Evolutionary conservation across 2,329 filamentous ascomycete genomes (phyloP).

Genomic region (Fusarium setosum): DNA sequence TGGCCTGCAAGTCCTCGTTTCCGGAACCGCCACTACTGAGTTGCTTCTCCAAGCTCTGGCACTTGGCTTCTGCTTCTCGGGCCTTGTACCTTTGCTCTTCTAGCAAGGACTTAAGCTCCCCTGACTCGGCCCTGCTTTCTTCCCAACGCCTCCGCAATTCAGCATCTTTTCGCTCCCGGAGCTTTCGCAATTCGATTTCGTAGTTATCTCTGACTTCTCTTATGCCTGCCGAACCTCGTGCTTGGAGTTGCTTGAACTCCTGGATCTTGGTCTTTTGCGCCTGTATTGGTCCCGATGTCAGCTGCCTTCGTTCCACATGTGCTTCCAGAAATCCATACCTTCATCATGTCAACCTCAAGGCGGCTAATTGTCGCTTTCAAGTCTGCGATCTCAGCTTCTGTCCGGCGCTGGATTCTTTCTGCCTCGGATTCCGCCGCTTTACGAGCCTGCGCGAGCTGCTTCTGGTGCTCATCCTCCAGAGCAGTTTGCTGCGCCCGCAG

Average conservation of each 20-base stretch:
- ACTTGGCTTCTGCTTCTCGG: conserved; percentile 40
- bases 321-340: conserved; percentile 52
- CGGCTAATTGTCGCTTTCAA: conserved; percentile 69
- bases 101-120: no score
- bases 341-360: conserved; percentile 72
- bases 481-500: conserved; percentile 33
- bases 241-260: conserved; percentile 53
- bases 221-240: conserved; percentile 29
- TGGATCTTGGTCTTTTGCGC: conserved; percentile 69
- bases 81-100: conserved; percentile 32
- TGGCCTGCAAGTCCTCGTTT: conserved; percentile 36
- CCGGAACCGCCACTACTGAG: conserved; percentile 34
- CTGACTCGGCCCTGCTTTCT: conserved; percentile 28
- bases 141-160: conserved; percentile 42
- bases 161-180: conserved; percentile 23
- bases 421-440: conserved; percentile 61
- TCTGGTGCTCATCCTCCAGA: conserved; percentile 50
- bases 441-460: conserved; percentile 58
- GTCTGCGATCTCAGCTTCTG: conserved; percentile 72
- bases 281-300: conserved; percentile 47
- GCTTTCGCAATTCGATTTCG: conserved; percentile 10
- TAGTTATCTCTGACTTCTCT: conserved; percentile 21
- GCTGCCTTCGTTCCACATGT: background rate
- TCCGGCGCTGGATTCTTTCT: conserved; percentile 59
- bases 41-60: conserved; percentile 42